Percentiles rank a stretch among this genome's conserved stretches.
Evolutionary conservation across 768 basidiomycete species (phyloP).

Genomic region (Dictyophora rubrovolvata): DNA sequence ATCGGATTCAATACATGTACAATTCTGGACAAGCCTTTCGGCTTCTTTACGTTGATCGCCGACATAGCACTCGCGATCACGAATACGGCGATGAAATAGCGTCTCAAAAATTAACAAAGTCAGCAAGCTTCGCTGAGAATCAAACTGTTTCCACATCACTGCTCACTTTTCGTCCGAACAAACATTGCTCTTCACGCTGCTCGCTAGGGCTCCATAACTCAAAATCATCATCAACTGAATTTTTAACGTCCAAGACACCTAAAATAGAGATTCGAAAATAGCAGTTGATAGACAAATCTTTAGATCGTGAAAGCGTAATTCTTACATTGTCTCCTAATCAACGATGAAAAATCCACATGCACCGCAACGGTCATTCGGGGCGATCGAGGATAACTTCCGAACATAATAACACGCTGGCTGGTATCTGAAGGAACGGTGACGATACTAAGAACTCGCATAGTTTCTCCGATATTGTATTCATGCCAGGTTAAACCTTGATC

Average conservation of each 20-base stretch:
- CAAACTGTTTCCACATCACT: background rate
- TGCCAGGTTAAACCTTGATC: constrained; percentile 85
- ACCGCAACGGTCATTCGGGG: constrained; percentile 48
- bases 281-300: background rate
- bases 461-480: constrained; percentile 77
- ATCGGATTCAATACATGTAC: constrained; percentile 62
- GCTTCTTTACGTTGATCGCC: constrained; percentile 52
- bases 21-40: constrained; percentile 53
- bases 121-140: background rate
- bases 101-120: constrained; percentile 41
- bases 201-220: constrained; percentile 96
- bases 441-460: constrained; percentile 64
- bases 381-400: constrained; percentile 50
- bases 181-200: constrained; percentile 73
- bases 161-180: constrained; percentile 81
- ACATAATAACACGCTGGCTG: constrained; percentile 80
- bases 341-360: constrained; percentile 79
- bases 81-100: constrained; percentile 79
- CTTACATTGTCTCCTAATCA: constrained; percentile 72
- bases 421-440: constrained; percentile 87
- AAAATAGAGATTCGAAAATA: background rate
- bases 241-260: constrained; percentile 61
- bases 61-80: constrained; percentile 74
- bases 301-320: constrained; percentile 7
- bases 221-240: constrained; percentile 85